Base-by-base conservation (phyloP, 345 rosid genomes). In the Gossypium stocksii region DNA sequence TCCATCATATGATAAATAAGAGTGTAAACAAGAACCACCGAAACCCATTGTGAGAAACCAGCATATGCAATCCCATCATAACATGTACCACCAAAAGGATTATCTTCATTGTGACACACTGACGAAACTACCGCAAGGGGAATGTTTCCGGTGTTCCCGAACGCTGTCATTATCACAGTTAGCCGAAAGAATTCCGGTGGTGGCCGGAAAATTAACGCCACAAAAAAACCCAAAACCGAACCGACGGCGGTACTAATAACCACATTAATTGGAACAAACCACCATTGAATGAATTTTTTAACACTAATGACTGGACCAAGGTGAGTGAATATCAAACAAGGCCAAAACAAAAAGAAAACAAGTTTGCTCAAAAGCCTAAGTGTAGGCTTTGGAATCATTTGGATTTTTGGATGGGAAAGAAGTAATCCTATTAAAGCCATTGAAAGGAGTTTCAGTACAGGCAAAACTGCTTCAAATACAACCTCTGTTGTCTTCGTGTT, bases 1-100 rank as follows among this genome's bases (percentile, higher is more conserved):
- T 86, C 85, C 87, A 86, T 86, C 89, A 86, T 81, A 27, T 84
- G 86, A 49, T 81, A 86, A 67, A 86, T 84, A 15, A 86, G 76
- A 3, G 86, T 81, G 57, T 68, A 84, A 15, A 78, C 82, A 43
- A 86, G 85, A 82, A 84, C 66, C 10, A 82, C 82, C 19, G 80
- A 77, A 68, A 80, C 83, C 89, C 87, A 86, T 17, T 84, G 89
- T 0, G 87, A 53, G 66, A 82, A 82, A 1, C 86, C 76, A 1
- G 75, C 85, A 69, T 79, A 86, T 2, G 89, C 86, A n/a, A 84
- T n/a, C 3, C 87, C 87, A 49, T 74, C 49, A 0, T 43, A 45
- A 41, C 87, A 84, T 0, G 51, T 62, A 2, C 38, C 19, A 0
- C 86, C 87, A 9, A 84, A 84, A 15, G 81, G 81, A 17, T 71